Base-by-base conservation (phyloP, 2,329 filamentous ascomycete genomes). In the Monosporascus sp. region DNA sequence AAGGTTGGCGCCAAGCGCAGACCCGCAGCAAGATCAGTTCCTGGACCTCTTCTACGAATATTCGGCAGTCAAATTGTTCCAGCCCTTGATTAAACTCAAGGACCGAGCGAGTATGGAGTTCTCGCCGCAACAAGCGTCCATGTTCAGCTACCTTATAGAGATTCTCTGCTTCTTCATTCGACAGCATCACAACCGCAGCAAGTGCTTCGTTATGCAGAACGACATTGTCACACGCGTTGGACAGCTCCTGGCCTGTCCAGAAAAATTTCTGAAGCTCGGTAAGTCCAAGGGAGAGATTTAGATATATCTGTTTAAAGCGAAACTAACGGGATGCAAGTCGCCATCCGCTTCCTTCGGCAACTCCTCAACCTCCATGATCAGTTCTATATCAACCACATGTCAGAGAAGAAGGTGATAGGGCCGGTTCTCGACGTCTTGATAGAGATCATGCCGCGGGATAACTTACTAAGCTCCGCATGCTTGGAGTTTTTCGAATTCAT, bases 211-310 rank as follows among this genome's bases (percentile, higher is more conserved):
- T 25, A 77, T 96, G 57, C 83, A 83, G 11, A 84, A 97, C 70
- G 86, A 88, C 53, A 77, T 97, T 45, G 85, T 88, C 7, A 81
- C 85, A 56, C 84, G 92, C 41, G 86, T 97, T 56, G 86, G 87
- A 48, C 90, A 96, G 69, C 81, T 99, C 56, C 81, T 99, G 59
- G 77, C 78, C 45, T 92, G 87, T 55, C 86, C 86, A 9, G 90
- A 97, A 71, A 97, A 97, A 74, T 92, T 96, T 68, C 75, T 99
- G 59, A 92, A 93, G 71, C 81, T 99, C 44, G 89, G 89, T 92
- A 75, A 71, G 86, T 74, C 38, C 20, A 3, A 8, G 9, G 38
- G 24, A 7, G 22, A 35, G 31, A 14, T 31, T 5, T 11, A 11
- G 9, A 11, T 15, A 18, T 11, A 31, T 25, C 8, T 18, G 2